Conservation (phyloP, 345 rosid genomes). For the Euphorbia pulcherrima region DNA sequence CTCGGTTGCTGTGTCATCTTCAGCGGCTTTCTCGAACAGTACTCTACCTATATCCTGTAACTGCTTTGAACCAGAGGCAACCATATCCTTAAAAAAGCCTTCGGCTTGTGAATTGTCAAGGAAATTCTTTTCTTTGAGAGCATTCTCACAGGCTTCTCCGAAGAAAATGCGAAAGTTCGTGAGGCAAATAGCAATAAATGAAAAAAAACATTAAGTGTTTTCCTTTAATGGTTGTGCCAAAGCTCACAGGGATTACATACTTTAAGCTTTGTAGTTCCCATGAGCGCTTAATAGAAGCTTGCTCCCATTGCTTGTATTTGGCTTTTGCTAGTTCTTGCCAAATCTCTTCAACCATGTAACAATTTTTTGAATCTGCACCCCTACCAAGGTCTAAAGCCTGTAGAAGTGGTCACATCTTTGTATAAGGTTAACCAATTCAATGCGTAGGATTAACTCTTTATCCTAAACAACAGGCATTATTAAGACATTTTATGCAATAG, state of each 20-base stretch:
- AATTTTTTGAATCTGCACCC: slow-evolving; percentile 52
- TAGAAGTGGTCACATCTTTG: not conserved
- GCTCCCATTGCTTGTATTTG: slow-evolving; percentile 79
- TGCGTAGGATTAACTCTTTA: not conserved
- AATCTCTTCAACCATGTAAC: slow-evolving; percentile 78
- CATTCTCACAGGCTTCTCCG: slow-evolving; percentile 79
- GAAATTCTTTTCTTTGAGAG: slow-evolving; percentile 60
- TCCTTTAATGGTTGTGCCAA: slow-evolving; percentile 5
- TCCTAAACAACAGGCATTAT: not conserved
- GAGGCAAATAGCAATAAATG: slow-evolving; percentile 11
- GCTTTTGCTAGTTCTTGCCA: slow-evolving; percentile 91
- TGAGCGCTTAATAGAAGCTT: slow-evolving; percentile 49
- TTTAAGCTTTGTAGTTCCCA: slow-evolving; percentile 79
- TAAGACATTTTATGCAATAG: not conserved
- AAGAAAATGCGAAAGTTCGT: slow-evolving; percentile 17
- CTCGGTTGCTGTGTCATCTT: slow-evolving; percentile 63
- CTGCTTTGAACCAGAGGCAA: slow-evolving; percentile 33
- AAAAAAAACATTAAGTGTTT: not conserved
- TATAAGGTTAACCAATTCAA: not conserved
- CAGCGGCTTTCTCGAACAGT: slow-evolving; percentile 60
- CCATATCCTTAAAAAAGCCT: slow-evolving; percentile 46
- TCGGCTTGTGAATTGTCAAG: slow-evolving; percentile 48
- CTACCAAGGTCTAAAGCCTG: slow-evolving; percentile 88
- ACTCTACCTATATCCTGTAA: slow-evolving; percentile 50
- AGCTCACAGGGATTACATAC: slow-evolving; percentile 55